Evolutionary conservation across 306 rosid genomes (phyloP).

Genomic region (Casuarina equisetifolia): DNA sequence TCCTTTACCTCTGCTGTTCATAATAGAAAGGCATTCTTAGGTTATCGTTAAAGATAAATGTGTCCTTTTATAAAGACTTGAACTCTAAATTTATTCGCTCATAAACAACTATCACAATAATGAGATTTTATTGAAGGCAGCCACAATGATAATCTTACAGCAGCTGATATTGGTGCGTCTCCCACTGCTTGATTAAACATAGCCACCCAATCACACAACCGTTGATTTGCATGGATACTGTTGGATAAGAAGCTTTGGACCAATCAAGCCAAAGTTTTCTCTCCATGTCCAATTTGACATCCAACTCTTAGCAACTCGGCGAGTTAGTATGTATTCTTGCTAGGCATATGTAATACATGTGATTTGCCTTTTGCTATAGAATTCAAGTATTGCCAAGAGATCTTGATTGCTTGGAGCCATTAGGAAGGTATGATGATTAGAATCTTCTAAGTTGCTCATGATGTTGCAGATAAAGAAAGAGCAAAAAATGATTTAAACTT

Average conservation of each 20-base stretch:
- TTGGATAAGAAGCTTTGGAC: neutral
- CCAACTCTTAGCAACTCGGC: neutral
- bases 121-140: conserved; percentile 49
- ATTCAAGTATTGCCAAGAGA: neutral
- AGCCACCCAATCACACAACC: neutral
- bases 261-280: neutral
- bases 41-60: too few relatives aligned
- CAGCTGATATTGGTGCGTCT: conserved; percentile 90
- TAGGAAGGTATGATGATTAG: too few relatives aligned
- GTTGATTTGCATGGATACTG: neutral
- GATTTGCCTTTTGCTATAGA: neutral
- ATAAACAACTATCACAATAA: too few relatives aligned
- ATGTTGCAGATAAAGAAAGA: too few relatives aligned
- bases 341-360: neutral
- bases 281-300: neutral
- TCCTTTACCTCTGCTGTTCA: neutral
- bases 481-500: too few relatives aligned
- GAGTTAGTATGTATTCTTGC: neutral
- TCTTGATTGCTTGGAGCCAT: too few relatives aligned
- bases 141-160: conserved; percentile 74
- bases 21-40: neutral
- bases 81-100: too few relatives aligned
- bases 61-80: too few relatives aligned
- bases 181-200: conserved; percentile 57
- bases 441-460: too few relatives aligned